Evolutionary conservation across 2,329 filamentous ascomycete genomes (phyloP).

Genomic region (Exophiala sp.): DNA sequence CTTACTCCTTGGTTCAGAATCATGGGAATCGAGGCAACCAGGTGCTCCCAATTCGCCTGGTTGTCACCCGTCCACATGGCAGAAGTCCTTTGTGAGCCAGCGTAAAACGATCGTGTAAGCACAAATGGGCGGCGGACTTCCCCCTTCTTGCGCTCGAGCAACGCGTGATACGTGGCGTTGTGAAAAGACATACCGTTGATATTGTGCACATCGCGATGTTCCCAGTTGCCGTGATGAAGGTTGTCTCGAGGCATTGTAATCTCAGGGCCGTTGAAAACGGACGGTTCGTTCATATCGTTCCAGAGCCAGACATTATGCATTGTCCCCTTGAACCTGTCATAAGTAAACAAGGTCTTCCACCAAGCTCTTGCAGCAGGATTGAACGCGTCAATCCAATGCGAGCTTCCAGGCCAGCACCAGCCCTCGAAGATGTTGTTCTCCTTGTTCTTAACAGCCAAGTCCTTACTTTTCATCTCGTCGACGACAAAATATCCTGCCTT

Average conservation of each 20-base stretch:
- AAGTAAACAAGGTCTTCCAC: conserved; percentile 89
- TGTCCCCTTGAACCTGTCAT: conserved; percentile 81
- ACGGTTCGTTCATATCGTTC: conserved; percentile 99
- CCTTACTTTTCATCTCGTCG: conserved; percentile 78
- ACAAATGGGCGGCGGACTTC: conserved; percentile 85
- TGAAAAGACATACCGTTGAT: conserved; percentile 92
- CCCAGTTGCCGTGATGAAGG: conserved; percentile 84
- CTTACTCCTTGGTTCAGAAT: conserved; percentile 86
- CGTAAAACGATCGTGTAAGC: conserved; percentile 86
- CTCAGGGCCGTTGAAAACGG: conserved; percentile 96
- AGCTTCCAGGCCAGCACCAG: conserved; percentile 98
- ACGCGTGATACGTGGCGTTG: conserved; percentile 85
- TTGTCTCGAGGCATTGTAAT: conserved; percentile 99
- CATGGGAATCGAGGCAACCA: conserved; percentile 90
- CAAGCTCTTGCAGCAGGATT: conserved; percentile 86
- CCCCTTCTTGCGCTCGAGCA: conserved; percentile 80
- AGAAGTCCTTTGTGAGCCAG: conserved; percentile 82
- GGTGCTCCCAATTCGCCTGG: conserved; percentile 85
- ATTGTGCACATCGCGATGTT: conserved; percentile 96
- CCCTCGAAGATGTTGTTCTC: conserved; percentile 85
- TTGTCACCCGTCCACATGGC: conserved; percentile 99
- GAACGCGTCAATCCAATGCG: conserved; percentile 94
- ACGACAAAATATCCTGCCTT: conserved; percentile 71
- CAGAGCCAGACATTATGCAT: conserved; percentile 86
- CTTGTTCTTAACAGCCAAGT: conserved; percentile 83